These are phyloP conservation scores for Erysimum cheiri DNA, from an alignment of 441 rosid species.

Conservation along the genomic window DNA sequence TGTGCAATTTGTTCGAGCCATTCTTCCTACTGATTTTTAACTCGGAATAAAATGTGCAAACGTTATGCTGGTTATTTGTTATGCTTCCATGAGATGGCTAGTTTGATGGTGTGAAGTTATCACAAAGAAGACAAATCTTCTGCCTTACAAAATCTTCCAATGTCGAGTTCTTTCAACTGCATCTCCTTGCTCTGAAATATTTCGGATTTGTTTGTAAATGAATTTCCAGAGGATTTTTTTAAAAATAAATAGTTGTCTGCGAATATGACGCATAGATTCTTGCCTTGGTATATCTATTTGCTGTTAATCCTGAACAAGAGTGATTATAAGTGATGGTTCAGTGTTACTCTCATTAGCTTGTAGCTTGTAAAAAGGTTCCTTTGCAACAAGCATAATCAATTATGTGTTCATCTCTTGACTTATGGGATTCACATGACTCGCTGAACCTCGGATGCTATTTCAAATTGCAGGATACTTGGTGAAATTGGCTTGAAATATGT, in stretches of 20 bases:
- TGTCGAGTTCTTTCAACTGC: no score
- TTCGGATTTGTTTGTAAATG: background rate
- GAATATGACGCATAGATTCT: background rate
- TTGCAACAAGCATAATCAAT: background rate
- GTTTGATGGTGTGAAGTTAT: no score
- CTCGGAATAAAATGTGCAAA: no score
- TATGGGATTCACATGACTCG: conserved; percentile 2
- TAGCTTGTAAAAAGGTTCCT: background rate
- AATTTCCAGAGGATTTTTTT: no score
- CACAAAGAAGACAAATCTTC: no score
- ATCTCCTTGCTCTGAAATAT: background rate
- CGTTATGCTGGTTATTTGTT: no score
- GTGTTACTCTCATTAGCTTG: conserved; percentile 29
- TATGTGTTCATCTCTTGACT: conserved; percentile 10
- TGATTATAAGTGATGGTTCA: conserved; percentile 16
- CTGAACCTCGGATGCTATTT: conserved; percentile 14
- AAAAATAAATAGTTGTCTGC: no score
- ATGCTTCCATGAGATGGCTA: no score
- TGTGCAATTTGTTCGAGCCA: no score
- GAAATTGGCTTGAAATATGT: conserved; percentile 78
- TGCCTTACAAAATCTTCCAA: no score
- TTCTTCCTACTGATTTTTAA: no score
- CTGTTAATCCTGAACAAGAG: conserved; percentile 8
- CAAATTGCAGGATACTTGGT: conserved; percentile 73
- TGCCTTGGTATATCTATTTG: background rate